Evolutionary conservation across 2,329 filamentous ascomycete genomes (phyloP).

Genomic region (Penicillium psychrosexuale): DNA sequence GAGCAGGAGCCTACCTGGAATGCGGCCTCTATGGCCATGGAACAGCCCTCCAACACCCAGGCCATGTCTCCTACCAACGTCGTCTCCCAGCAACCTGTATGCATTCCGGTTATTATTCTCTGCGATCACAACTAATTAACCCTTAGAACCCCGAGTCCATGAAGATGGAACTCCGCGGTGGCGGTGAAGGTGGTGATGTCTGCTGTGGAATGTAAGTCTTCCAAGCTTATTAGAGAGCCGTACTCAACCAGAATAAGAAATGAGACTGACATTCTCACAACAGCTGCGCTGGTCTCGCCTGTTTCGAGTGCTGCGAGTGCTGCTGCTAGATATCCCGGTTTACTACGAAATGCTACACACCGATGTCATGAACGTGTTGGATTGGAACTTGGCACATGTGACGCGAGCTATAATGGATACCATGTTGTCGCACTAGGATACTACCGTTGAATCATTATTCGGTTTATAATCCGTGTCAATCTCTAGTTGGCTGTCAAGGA

Average conservation of each 20-base stretch:
- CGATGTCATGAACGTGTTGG: background rate
- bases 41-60: conserved; percentile 2
- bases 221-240: background rate
- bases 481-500: background rate
- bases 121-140: background rate
- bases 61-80: conserved; percentile 4
- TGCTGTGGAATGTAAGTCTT: conserved; percentile 10
- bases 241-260: background rate
- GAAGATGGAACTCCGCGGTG: conserved; percentile 11
- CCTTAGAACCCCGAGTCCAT: conserved; percentile 1
- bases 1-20: conserved; percentile 8
- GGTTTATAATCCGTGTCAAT: background rate
- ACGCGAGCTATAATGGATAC: background rate
- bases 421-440: background rate
- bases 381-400: background rate
- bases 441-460: background rate
- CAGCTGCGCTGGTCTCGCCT: conserved; percentile 8
- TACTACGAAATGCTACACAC: background rate
- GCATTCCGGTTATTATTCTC: background rate
- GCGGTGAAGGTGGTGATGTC: conserved; percentile 6
- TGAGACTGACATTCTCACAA: background rate
- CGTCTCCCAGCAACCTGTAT: conserved; percentile 5
- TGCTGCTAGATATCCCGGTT: conserved; percentile 1
- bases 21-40: conserved; percentile 4
- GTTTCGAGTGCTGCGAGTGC: conserved; percentile 10